Evolutionary conservation across 352 stramenopile species (phyloP), one percentile per base, ranked within the genome.

Genomic region (Peronosclerospora sorghi): DNA sequence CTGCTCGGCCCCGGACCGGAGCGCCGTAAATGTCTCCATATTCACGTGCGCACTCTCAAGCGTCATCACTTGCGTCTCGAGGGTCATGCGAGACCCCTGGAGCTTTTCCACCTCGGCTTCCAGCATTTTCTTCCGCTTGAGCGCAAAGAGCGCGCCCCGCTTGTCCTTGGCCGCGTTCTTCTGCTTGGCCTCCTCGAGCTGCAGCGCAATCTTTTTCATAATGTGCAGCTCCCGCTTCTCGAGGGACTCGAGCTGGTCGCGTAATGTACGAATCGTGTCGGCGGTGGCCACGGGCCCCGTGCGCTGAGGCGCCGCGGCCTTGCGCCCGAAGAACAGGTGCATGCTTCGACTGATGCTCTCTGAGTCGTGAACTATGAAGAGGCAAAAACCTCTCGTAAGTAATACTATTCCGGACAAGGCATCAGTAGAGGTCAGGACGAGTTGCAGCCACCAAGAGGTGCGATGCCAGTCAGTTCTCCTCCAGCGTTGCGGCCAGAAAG

Each of bases 91-190:
- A 15, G 96, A 80, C 37, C 86, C 86, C 59, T 97, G 79, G 47
- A 99, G 95, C 74, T 99, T 99, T 56, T 97, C 92, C 32, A 98
- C 83, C 62, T 99, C 94, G 30, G 83, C 77, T 59, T 99, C 94
- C 59, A 97, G 97, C 68, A 98, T 93, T 54, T 98, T 99, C 80
- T 98, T 98, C 53, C 92, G 84, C 70, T 98, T 99, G 30, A 99
- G 81, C 36, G 89, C 88, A 63, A 98, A 98, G 32, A 98, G 83
- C 20, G 95, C 95, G 42, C 94, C 95, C 59, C 94, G 94, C 51
- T 99, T 98, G 74, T 99, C 94, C 51, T 97, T 97, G 30, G 78
- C 82, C 9, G 78, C 81, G 66, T 95, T 97, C 64, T 98, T 98
- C 29, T 79, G 85, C 70, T 98, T 98, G 20, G 95, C 95, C 43